Base-by-base conservation (phyloP, 179 eudicot species). In the Nepenthes alata region DNA sequence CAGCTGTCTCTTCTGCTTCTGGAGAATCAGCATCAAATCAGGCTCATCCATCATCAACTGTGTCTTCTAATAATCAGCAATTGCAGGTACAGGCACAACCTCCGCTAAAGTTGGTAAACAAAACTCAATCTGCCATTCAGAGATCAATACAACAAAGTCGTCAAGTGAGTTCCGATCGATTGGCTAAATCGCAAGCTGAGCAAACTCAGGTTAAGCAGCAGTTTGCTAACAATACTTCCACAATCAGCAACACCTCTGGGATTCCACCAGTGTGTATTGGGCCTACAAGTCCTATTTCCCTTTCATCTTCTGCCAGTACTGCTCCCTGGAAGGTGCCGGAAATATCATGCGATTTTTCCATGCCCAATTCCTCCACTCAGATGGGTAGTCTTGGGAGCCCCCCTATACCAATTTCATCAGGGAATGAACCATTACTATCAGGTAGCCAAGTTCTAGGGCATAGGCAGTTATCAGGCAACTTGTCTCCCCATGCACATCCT, bases 61-160 rank as follows among this genome's bases (percentile, higher is more conserved):
- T 76, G 54, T 74, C 83, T 72, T 68, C 67, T 51, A 78, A 75
- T 58, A 70, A 70, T 65, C 84, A 75, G 61, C 83, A 63, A 62
- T 65, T 54, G 62, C 75, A 75, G 61, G 77, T 70, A 47, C 55
- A 73, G 55, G 67, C 65, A 66, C 82, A 77, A 64, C 77, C 75
- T 41, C 66, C 75, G 12, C 75, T 65, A 12, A 91, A 83, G 77
- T 38, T 69, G 57, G 70, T 48, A 39, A 83, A 60, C 70, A 85
- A 74, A 72, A 69, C 67, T 78, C 85, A 68, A 49, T 55, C 75
- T 44, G 41, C 72, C 62, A 65, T 58, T 72, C 91, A 83, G 52
- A 81, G 81, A 71, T 68, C 77, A 66, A 59, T 58, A 65, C 83
- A 81, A 58, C 85, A 72, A 64, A 78, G 79, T 64, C 73, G 74